Conservation (phyloP, 83 land plant genomes). For the Larix sibirica region DNA sequence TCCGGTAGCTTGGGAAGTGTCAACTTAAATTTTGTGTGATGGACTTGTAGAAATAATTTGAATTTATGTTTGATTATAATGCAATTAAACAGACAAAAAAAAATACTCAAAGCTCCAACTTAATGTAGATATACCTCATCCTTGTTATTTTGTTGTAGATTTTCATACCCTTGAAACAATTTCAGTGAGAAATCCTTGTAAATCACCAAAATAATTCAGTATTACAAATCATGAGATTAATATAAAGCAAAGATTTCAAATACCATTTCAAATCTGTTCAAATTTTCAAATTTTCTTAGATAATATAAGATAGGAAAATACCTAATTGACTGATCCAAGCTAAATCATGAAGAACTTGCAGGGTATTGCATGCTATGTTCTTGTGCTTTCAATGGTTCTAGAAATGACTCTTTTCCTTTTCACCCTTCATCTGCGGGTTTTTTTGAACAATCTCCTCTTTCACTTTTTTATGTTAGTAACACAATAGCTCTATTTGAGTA, state of each 20-base stretch:
- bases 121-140: constrained; percentile 6
- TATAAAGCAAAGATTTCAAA: background rate
- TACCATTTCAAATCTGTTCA: background rate
- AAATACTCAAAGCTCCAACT: background rate
- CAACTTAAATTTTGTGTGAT: background rate
- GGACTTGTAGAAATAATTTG: background rate
- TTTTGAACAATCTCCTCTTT: too few species aligned
- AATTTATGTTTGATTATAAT: background rate
- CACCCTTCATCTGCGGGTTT: too few species aligned
- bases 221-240: background rate
- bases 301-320: background rate
- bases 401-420: too few species aligned
- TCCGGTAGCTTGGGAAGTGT: background rate
- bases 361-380: too few species aligned
- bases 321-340: background rate
- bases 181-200: background rate
- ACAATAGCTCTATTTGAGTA: too few species aligned
- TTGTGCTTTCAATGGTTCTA: too few species aligned
- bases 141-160: background rate
- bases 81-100: background rate
- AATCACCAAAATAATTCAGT: constrained; percentile 10
- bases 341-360: too few species aligned
- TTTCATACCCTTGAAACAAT: background rate
- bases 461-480: too few species aligned
- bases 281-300: background rate